A percentile compares a stretch with the other conserved stretches of the same genome.
phyloP scores from a whole-genome alignment of 1,284 basidiomycete species.

The Cronartium ribicola region DNA sequence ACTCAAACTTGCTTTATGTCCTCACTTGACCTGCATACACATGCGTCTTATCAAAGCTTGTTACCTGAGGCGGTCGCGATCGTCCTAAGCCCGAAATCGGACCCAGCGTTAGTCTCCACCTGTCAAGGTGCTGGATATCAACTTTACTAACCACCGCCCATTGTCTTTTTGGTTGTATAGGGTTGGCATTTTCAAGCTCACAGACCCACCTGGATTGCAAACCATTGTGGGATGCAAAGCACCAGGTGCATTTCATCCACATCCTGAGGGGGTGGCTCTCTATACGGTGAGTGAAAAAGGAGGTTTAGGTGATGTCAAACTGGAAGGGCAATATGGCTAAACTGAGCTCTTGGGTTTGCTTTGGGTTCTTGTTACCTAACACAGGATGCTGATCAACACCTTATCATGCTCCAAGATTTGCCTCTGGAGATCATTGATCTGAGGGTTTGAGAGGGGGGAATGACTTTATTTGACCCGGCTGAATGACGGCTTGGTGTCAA shows the following conservation, averaged over 20 bases:
- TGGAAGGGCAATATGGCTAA: neutral
- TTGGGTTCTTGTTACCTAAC: too few species aligned
- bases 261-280: slow-evolving; percentile 54
- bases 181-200: slow-evolving; percentile 79
- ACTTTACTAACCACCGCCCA: neutral
- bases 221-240: slow-evolving; percentile 64
- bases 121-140: neutral
- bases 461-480: too few species aligned
- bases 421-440: neutral
- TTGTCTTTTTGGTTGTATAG: neutral
- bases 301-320: neutral
- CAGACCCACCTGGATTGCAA: slow-evolving; percentile 72
- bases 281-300: slow-evolving; percentile 15
- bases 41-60: slow-evolving; percentile 77
- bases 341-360: too few species aligned
- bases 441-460: neutral
- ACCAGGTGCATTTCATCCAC: slow-evolving; percentile 75
- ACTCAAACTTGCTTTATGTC: slow-evolving; percentile 77
- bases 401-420: neutral
- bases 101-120: slow-evolving; percentile 57
- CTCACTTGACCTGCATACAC: slow-evolving; percentile 80
- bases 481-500: too few species aligned
- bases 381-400: slow-evolving; percentile 4
- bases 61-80: slow-evolving; percentile 84
- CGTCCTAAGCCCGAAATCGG: slow-evolving; percentile 74